phyloP scores from a whole-genome alignment of 768 basidiomycete genomes.

The Neoboletus brunneissimus region DNA sequence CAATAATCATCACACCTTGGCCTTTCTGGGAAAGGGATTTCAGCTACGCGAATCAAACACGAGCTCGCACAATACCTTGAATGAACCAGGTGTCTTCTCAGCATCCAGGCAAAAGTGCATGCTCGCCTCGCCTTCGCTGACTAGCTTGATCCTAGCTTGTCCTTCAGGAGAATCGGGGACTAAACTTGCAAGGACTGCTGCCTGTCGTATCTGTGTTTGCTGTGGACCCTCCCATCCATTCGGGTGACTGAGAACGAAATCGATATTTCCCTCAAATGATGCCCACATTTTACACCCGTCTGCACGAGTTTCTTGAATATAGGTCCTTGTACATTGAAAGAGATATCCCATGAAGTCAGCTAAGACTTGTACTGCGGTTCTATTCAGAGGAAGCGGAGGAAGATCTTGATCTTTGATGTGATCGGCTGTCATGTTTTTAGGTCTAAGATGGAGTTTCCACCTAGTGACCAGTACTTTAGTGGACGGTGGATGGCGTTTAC shows the following conservation, averaged over 20 bases:
- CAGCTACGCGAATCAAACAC: not conserved
- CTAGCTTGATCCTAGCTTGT: conserved; percentile 39
- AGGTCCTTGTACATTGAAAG: conserved; percentile 39
- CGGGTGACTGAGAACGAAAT: conserved; percentile 47
- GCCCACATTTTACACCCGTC: conserved; percentile 41
- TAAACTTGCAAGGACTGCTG: conserved; percentile 41
- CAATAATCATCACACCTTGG: conserved; percentile 50
- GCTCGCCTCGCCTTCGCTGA: conserved; percentile 53
- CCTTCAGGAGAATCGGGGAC: conserved; percentile 38
- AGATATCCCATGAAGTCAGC: conserved; percentile 50
- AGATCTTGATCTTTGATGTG: conserved; percentile 34
- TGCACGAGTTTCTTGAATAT: conserved; percentile 44
- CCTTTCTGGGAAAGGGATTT: conserved; percentile 33
- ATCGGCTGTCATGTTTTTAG: conserved; percentile 17
- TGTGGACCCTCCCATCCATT: conserved; percentile 48
- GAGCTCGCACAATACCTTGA: conserved; percentile 17
- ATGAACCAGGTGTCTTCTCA: conserved; percentile 29
- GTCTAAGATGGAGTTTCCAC: conserved; percentile 37
- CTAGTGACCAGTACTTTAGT: conserved; percentile 14
- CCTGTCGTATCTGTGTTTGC: conserved; percentile 42
- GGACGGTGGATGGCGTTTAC: not conserved
- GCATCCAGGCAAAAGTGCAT: conserved; percentile 45
- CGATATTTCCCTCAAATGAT: conserved; percentile 38
- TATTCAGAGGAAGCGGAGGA: conserved; percentile 43
- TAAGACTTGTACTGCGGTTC: conserved; percentile 42